Percentiles rank a stretch among this genome's conserved stretches.
These are phyloP conservation scores for Fusarium incarnatum DNA, from an alignment of 2,329 filamentous ascomycete genomes.

Conservation along the genomic window DNA sequence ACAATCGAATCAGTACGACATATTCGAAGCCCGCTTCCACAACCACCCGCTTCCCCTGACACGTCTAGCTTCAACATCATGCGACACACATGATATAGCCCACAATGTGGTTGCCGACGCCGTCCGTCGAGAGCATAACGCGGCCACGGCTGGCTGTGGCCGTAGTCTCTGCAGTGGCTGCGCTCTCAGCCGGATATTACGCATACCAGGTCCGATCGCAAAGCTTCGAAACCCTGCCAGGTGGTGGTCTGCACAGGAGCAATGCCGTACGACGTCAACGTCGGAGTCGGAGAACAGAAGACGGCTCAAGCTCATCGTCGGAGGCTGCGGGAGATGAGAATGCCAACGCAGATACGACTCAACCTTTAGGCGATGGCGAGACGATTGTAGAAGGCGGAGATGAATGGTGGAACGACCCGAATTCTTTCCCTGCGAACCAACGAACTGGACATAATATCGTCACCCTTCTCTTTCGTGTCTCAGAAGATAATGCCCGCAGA, in stretches of 20 bases:
- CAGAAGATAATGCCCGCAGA: conserved; percentile 88
- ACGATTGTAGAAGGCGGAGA: conserved; percentile 57
- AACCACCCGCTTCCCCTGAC: conserved; percentile 15
- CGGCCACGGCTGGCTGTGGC: conserved; percentile 67
- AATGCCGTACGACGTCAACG: conserved; percentile 72
- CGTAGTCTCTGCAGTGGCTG: conserved; percentile 66
- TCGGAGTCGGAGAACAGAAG: conserved; percentile 51
- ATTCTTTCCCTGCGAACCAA: conserved; percentile 55
- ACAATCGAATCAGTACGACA: background rate
- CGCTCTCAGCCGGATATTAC: conserved; percentile 68
- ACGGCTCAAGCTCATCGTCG: conserved; percentile 57
- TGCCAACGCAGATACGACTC: conserved; percentile 48
- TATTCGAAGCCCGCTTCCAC: conserved; percentile 2
- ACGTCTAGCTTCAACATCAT: conserved; percentile 46
- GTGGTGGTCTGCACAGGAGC: conserved; percentile 68
- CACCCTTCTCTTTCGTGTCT: conserved; percentile 88
- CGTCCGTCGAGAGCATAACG: conserved; percentile 65
- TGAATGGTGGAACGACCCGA: conserved; percentile 65
- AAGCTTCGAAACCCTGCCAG: conserved; percentile 41
- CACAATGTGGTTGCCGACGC: conserved; percentile 61
- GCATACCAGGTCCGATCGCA: conserved; percentile 59
- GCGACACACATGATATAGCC: conserved; percentile 49
- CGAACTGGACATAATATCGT: conserved; percentile 82
- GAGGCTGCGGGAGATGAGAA: conserved; percentile 61
- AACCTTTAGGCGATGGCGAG: conserved; percentile 53